Evolutionary conservation across 176 grass and related monocot species (phyloP), one percentile per base, ranked within the genome.

Genomic region (Zea mays): DNA sequence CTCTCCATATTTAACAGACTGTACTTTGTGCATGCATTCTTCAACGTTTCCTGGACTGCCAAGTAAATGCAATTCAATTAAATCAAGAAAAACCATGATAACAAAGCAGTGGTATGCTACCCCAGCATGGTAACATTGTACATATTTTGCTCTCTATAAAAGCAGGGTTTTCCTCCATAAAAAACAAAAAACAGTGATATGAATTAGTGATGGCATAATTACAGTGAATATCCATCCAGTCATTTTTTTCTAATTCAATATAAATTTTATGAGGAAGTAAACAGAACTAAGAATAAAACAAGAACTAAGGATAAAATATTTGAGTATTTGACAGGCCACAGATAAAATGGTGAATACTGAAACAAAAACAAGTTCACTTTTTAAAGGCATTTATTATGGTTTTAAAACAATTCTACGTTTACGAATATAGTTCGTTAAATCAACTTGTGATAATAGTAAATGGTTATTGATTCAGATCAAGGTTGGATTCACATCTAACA

Each of bases 21-120:
- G 83, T 14, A 84, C 78, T 88, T 88, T 98, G 62, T 88, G 82
- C 52, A 94, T 88, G 75, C 89, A 92, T 84, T 90, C 89, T 84
- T 86, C 87, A 82, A 97, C 59, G 54, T 90, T 90, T 43, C 33
- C 74, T 69, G 74, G 77, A 83, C 91, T 98, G 85, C 65, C 71
- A 71, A 46, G 61, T 54, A 91, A 40, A 76, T 78, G 67, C 71
- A 51, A 71, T 61, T n/a, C 74, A 61, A 38, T 90, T 79, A 69
- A 61, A 13, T 62, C 0, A 41, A 78, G 7, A 72, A 71, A 78
- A 69, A 71, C 3, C 14, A 67, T 44, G 42, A 59, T 12, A 57
- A 62, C 48, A 76, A 41, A 54, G 19, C 12, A 58, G 17, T 57
- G 7, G 2, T 36, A 63, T 38, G 52, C 27, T 27, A 27, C 27